Percentiles rank a stretch among this genome's conserved stretches.
These are phyloP conservation scores for Tothia fuscella DNA, from an alignment of 2,329 filamentous ascomycete species.

Conservation along the genomic window DNA sequence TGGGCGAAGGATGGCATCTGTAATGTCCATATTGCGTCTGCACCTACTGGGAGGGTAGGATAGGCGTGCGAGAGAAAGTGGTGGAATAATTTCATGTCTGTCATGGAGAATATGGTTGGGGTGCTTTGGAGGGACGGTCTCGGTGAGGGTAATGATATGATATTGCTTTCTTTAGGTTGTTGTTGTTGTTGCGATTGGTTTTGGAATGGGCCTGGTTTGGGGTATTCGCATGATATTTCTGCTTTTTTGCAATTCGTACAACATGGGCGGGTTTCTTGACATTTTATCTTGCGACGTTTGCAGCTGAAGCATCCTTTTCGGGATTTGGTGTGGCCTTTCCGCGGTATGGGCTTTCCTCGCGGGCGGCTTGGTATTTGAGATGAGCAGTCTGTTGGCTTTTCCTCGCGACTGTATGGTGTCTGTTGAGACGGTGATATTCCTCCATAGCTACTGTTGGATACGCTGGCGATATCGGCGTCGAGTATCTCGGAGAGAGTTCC, in stretches of 20 bases:
- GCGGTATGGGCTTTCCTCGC: conserved; percentile 9
- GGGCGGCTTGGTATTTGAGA: too few species aligned
- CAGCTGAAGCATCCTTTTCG: conserved; percentile 55
- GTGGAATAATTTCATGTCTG: conserved; percentile 59
- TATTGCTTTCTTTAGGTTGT: conserved; percentile 17
- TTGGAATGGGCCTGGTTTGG: conserved; percentile 27
- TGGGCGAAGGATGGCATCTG: conserved; percentile 56
- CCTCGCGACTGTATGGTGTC: too few species aligned
- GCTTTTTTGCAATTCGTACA: conserved; percentile 54
- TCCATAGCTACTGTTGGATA: too few species aligned
- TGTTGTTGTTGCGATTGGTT: conserved; percentile 16
- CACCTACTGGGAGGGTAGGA: conserved; percentile 52
- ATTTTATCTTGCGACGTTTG: conserved; percentile 56
- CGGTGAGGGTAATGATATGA: conserved; percentile 26
- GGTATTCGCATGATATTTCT: conserved; percentile 52
- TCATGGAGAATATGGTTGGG: conserved; percentile 36
- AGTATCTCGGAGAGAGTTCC: background rate
- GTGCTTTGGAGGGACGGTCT: conserved; percentile 25
- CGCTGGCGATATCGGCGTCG: background rate
- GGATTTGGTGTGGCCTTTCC: conserved; percentile 48
- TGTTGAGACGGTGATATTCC: too few species aligned
- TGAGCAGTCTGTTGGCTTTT: too few species aligned
- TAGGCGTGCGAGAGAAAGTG: conserved; percentile 52
- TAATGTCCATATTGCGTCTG: conserved; percentile 55
- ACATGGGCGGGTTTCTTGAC: conserved; percentile 51